Conservation (phyloP, 495 filamentous ascomycete genomes). For the Talaromyces proteolyticus region DNA sequence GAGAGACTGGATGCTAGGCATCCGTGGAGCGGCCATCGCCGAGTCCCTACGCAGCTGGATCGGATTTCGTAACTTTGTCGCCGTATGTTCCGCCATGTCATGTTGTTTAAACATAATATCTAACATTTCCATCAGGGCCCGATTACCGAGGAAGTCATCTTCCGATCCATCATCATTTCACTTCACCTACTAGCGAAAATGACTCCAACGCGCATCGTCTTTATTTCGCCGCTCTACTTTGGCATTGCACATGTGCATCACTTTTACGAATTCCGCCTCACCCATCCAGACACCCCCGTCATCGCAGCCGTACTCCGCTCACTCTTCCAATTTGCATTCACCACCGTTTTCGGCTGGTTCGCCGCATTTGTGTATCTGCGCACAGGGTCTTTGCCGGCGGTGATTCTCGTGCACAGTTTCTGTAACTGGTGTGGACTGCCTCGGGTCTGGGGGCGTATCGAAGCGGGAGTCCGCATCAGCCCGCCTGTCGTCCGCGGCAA, state of each 20-base stretch:
- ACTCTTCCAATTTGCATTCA: conserved; percentile 84
- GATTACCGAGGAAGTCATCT: conserved; percentile 87
- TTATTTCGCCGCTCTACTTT: conserved; percentile 82
- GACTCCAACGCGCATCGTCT: conserved; percentile 55
- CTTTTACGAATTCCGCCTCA: conserved; percentile 87
- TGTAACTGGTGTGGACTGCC: conserved; percentile 92
- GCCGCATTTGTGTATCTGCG: conserved; percentile 87
- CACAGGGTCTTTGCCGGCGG: conserved; percentile 70
- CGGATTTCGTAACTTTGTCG: conserved; percentile 53
- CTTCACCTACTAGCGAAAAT: conserved; percentile 71
- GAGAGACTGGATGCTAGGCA: conserved; percentile 62
- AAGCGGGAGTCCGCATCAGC: conserved; percentile 29
- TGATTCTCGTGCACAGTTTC: conserved; percentile 74
- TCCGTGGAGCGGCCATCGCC: conserved; percentile 31
- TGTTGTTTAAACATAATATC: neutral
- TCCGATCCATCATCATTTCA: conserved; percentile 77
- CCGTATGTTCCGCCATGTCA: neutral
- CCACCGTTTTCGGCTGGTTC: conserved; percentile 87
- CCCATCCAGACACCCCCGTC: conserved; percentile 63
- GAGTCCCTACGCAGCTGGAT: conserved; percentile 54
- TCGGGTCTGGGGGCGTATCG: conserved; percentile 74
- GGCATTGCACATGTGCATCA: conserved; percentile 94
- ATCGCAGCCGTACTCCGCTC: conserved; percentile 58
- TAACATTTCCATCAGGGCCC: conserved; percentile 55
- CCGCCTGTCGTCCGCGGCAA: conserved; percentile 31